Evolutionary conservation across 2,329 filamentous ascomycete genomes (phyloP).

Genomic region (Arthrobotrys conoides): DNA sequence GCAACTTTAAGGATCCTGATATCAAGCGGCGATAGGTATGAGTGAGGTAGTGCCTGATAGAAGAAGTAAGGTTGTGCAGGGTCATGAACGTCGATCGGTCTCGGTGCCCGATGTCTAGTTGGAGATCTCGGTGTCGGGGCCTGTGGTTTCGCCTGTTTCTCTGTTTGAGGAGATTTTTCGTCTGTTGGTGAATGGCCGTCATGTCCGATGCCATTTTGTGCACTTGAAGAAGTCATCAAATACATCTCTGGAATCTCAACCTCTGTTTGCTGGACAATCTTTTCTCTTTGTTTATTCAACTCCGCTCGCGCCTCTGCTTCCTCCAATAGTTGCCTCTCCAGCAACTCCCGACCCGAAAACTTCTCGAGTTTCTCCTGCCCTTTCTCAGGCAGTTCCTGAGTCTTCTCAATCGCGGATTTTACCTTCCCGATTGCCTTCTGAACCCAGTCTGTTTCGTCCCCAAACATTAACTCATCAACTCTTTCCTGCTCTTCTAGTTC

Average conservation of each 20-base stretch:
- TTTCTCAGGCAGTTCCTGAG: constrained; percentile 67
- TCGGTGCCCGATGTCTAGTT: constrained; percentile 22
- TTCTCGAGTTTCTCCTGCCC: constrained; percentile 46
- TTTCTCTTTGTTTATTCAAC: constrained; percentile 10
- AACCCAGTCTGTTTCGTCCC: constrained; percentile 92
- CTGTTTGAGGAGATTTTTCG: background rate
- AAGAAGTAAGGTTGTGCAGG: constrained; percentile 78
- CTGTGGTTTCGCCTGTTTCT: constrained; percentile 4
- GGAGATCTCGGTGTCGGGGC: constrained; percentile 38
- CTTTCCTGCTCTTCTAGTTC: constrained; percentile 82
- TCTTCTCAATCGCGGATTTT: constrained; percentile 80
- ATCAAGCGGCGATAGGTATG: constrained; percentile 90
- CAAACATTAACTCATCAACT: constrained; percentile 92
- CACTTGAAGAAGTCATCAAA: constrained; percentile 45
- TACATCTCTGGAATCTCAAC: constrained; percentile 58
- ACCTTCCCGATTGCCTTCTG: constrained; percentile 84
- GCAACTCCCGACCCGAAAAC: constrained; percentile 31
- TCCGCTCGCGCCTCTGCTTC: constrained; percentile 49
- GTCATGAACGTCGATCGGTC: constrained; percentile 67
- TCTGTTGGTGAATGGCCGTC: background rate
- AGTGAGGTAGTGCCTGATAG: constrained; percentile 87
- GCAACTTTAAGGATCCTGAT: constrained; percentile 92
- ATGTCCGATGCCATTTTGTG: constrained; percentile 32
- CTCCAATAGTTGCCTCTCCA: constrained; percentile 39
- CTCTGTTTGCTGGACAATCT: constrained; percentile 46